Evolutionary conservation across 768 basidiomycete genomes (phyloP), one percentile per base, ranked within the genome.

Genomic region (Psilocybe cubensis): DNA sequence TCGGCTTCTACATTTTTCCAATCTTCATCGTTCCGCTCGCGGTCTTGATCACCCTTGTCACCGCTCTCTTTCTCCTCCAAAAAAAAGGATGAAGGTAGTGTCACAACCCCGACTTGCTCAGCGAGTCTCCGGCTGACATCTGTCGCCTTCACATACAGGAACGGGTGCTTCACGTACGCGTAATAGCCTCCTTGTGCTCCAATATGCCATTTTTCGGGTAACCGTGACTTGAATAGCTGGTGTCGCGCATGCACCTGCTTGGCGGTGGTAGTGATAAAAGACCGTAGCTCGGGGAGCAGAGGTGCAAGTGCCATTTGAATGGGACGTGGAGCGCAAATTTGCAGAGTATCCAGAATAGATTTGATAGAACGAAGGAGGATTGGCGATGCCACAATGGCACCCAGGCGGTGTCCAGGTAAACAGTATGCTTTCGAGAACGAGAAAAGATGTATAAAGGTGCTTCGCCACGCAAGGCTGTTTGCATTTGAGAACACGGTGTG

Each of bases 351-450:
- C 11, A 92, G 81, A 20, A 88, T 81, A 21, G 74, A 79, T 47
- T 85, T 67, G 17, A 83, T 71, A 4, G 79, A 63, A 14, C 60
- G 60, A 6, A 88, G 72, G 47, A 94, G 69, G 0, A 66, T 58
- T 0, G 86, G 83, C 0, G 86, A 83, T 0, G 88, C 86, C 18
- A 85, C 80, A 55, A 94, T 79, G 3, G 82, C 80, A 1, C 93
- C 93, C 4, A 94, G 81, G 10, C 92, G 83, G 69, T 93, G 88
- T 0, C 92, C 92, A 0, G 93, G 92, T n/a, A 91, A 77, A 49
- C 82, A 85, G 72, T 91, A 88, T 38, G 87, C 82, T 72, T 93
- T 95, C 43, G 88, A 91, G 71, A 92, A 92, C 21, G 89, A 92
- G 68, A 87, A 91, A 24, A 93, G 76, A 62, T 87, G 85, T 56